Evolutionary conservation across 495 filamentous ascomycete species (phyloP), one percentile per base, ranked within the genome.

Genomic region (Durotheca rogersii): DNA sequence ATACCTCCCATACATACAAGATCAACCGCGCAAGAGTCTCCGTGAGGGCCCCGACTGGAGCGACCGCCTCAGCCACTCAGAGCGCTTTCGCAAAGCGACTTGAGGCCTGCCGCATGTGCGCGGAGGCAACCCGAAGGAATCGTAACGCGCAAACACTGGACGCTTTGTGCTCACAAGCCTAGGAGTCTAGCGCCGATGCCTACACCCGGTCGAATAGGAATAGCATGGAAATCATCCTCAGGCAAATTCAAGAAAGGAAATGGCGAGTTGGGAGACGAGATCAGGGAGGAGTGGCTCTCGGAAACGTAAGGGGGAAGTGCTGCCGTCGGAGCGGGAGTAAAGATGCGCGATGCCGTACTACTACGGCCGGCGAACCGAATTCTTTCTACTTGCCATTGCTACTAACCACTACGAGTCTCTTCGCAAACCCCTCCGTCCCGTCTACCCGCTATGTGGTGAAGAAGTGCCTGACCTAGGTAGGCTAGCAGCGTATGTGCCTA

Each of bases 11-110:
- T 9, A 4, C 23, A 9, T 27, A 9, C 51, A 53, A 53, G 51
- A 27, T 34, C 44, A 35, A 33, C 40, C 34, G 53, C 53, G 34
- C 42, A 38, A 46, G 46, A 14, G 40, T 25, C 4, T 51, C 41
- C 41, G 18, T 21, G 46, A 55, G 51, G 56, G 51, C 31, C 51
- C 51, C 40, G 51, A 39, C 32, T 47, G 6, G 34, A 33, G 49
- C 19, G 39, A n/a, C 34, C 49, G 41, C 25, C 36, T 51, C 46
- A 47, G 50, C 50, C 50, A 59, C 50, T 54, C 36, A 21, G 50
- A 45, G 7, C 29, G 29, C 14, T 35, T n/a, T 41, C 3, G 42
- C 14, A 21, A 36, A 41, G 34, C 15, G 30, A 27, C 17, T 27
- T 18, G 31, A 45, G 42, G 36, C 42, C 30, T n/a, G 23, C 4